Conservation (phyloP, 345 rosid genomes). For the Sonneratia alba region DNA sequence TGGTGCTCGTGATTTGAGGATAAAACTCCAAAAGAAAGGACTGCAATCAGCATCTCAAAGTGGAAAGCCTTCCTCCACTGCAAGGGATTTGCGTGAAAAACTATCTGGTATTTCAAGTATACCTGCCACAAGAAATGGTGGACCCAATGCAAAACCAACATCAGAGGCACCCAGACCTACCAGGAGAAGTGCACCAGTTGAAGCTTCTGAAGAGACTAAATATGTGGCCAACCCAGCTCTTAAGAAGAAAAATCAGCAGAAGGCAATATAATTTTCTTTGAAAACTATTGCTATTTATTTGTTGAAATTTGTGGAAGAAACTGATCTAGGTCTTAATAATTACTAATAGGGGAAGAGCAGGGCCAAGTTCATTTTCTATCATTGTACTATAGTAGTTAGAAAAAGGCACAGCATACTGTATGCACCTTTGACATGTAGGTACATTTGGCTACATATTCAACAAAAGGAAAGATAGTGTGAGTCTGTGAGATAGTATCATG, state of each 20-base stretch:
- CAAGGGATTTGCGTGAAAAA: conserved; percentile 77
- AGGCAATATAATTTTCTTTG: conserved; percentile 21
- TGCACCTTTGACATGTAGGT: not conserved
- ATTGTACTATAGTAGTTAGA: not conserved
- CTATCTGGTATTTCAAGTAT: conserved; percentile 71
- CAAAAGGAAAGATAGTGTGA: not conserved
- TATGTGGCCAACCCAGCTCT: conserved; percentile 30
- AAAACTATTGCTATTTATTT: not conserved
- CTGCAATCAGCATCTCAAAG: conserved; percentile 36
- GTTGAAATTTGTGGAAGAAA: not conserved
- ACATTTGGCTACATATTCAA: not conserved
- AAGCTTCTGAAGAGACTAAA: conserved; percentile 49
- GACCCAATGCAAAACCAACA: conserved; percentile 37
- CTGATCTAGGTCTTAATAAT: not conserved
- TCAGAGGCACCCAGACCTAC: conserved; percentile 38
- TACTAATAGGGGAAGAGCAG: not conserved
- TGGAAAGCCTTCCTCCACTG: conserved; percentile 39
- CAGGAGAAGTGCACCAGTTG: conserved; percentile 53
- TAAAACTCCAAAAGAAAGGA: conserved; percentile 78
- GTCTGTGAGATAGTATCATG: not conserved
- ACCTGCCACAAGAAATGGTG: conserved; percentile 48
- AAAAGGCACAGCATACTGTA: not conserved
- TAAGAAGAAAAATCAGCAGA: conserved; percentile 52
- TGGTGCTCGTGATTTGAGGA: conserved; percentile 75
- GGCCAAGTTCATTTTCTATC: not conserved